A percentile compares a stretch with the other conserved stretches of the same genome.
Evolutionary conservation across 768 basidiomycete genomes (phyloP).

Genomic region (Cyclocybe aegerita): DNA sequence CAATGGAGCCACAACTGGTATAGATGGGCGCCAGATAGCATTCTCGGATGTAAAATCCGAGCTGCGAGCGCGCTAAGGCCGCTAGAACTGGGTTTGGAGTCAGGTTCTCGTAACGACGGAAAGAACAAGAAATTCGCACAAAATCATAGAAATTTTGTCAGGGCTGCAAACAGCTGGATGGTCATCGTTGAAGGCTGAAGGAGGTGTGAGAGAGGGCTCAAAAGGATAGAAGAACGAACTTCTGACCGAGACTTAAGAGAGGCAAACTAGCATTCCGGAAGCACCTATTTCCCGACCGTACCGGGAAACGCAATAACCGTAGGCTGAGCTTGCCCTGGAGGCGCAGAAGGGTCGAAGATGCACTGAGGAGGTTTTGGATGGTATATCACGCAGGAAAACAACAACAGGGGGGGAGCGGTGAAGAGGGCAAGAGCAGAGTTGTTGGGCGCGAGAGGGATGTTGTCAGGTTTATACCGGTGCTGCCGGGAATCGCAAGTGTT

Average conservation of each 20-base stretch:
- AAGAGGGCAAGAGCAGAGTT: slow-evolving; percentile 18
- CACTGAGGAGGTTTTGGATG: not conserved
- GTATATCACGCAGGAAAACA: not conserved
- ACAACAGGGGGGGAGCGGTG: slow-evolving; percentile 13
- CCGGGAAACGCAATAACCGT: slow-evolving; percentile 20
- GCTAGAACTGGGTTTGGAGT: too few relatives aligned
- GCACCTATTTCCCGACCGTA: slow-evolving; percentile 22
- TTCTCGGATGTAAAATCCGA: too few relatives aligned
- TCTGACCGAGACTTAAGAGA: not conserved
- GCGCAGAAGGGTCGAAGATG: not conserved
- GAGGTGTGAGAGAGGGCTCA: too few relatives aligned
- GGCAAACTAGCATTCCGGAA: slow-evolving; percentile 1
- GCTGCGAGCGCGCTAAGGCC: too few relatives aligned
- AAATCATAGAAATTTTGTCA: too few relatives aligned
- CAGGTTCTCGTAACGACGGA: too few relatives aligned
- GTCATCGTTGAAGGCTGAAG: too few relatives aligned
- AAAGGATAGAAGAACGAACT: not conserved
- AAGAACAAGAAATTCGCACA: too few relatives aligned
- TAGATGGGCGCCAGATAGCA: too few relatives aligned
- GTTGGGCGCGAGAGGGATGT: slow-evolving; percentile 30
- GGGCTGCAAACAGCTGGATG: too few relatives aligned
- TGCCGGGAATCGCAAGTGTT: slow-evolving; percentile 31
- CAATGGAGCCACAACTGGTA: too few relatives aligned
- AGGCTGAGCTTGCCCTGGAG: not conserved
- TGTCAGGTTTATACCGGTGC: slow-evolving; percentile 37